Conservation (phyloP, 345 rosid species). For the Triadica sebifera region DNA sequence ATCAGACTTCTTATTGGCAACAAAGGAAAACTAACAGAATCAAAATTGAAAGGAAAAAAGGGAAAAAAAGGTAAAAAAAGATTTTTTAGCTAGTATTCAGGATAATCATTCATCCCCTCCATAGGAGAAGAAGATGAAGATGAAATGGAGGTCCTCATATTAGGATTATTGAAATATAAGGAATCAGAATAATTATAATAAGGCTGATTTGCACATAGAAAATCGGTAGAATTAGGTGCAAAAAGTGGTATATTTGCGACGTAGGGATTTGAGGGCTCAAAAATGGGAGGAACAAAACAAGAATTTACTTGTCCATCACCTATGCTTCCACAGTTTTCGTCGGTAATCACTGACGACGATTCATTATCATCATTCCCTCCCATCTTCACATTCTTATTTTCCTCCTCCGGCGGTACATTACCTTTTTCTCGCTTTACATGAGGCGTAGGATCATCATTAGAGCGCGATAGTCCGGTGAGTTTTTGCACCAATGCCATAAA, state of each 20-base stretch:
- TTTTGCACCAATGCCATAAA: conserved; percentile 92
- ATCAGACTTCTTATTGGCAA: no score
- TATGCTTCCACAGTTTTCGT: conserved; percentile 43
- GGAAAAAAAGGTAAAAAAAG: no score
- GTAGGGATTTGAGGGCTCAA: conserved; percentile 39
- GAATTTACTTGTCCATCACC: conserved; percentile 52
- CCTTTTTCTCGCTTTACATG: conserved; percentile 3
- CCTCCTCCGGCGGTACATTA: background rate
- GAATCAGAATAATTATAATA: conserved; percentile 46
- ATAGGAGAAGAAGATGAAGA: conserved; percentile 30
- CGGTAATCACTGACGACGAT: conserved; percentile 67
- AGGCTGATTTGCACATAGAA: conserved; percentile 40
- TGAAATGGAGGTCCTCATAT: conserved; percentile 47
- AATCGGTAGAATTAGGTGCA: conserved; percentile 45
- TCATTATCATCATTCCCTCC: conserved; percentile 48
- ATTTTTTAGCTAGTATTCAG: conserved; percentile 27
- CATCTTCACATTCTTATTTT: conserved; percentile 8
- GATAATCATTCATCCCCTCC: conserved; percentile 46
- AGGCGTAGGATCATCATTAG: conserved; percentile 30
- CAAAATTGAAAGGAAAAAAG: no score
- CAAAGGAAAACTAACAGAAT: no score
- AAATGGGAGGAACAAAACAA: conserved; percentile 35
- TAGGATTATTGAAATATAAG: conserved; percentile 39
- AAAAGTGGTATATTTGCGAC: conserved; percentile 47
- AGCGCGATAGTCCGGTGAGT: conserved; percentile 71